A percentile compares a stretch with the other conserved stretches of the same genome.
phyloP scores from a whole-genome alignment of 1,284 basidiomycete genomes.

The Abortiporus biennis region DNA sequence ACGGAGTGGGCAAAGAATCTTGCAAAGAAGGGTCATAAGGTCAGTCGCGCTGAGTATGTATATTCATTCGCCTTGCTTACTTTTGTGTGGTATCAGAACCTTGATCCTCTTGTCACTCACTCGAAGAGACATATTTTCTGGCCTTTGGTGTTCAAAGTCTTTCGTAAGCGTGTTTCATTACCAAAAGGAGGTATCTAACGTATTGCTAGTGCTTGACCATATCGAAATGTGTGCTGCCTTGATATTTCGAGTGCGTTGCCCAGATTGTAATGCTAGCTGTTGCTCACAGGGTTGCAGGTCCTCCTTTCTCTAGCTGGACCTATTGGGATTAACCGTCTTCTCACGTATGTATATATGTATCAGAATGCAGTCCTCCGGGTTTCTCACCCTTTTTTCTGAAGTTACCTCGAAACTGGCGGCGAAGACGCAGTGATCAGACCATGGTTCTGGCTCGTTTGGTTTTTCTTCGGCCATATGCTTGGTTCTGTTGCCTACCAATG shows the following conservation, averaged over 20 bases:
- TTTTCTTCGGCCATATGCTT: constrained; percentile 52
- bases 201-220: too few relatives aligned
- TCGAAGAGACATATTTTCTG: constrained; percentile 7
- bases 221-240: too few relatives aligned
- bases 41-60: background rate
- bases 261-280: too few relatives aligned
- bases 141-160: constrained; percentile 8
- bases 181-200: too few relatives aligned
- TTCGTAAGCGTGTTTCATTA: too few relatives aligned
- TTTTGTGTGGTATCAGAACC: constrained; percentile 13
- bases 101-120: constrained; percentile 24
- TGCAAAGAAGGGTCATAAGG: constrained; percentile 28
- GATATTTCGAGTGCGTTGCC: too few relatives aligned
- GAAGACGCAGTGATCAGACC: constrained; percentile 33
- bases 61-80: background rate
- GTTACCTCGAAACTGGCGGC: constrained; percentile 39
- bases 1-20: constrained; percentile 38
- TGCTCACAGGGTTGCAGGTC: too few relatives aligned
- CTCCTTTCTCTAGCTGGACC: constrained; percentile 31
- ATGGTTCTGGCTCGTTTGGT: constrained; percentile 57
- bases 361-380: too few relatives aligned
- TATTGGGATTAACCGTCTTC: constrained; percentile 38
- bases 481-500: constrained; percentile 22
- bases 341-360: constrained; percentile 22
- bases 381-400: constrained; percentile 20